Evolutionary conservation across 1,284 basidiomycete species (phyloP), one percentile per base, ranked within the genome.

Genomic region (Ceratobasidium papillatum): DNA sequence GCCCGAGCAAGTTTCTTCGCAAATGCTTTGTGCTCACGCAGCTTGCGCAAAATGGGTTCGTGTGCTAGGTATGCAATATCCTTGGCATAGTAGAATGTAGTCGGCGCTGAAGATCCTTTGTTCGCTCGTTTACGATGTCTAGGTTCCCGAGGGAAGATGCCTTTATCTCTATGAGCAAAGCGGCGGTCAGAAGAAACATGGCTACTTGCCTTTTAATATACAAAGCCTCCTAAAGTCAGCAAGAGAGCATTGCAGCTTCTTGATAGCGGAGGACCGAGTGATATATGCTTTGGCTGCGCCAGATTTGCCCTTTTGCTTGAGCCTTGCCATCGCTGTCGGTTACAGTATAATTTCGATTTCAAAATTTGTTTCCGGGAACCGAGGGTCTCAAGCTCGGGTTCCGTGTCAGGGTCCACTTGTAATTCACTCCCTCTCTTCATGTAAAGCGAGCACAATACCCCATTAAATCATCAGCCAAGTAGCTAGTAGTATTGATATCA

Each of bases 61-160:
- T 99, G 98, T 19, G 95, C 92, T 62, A 99, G 90, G 83, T 97
- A 99, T 74, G 94, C 94, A 78, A 99, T 98, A 81, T 99, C 98
- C 84, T 99, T 99, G 68, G 95, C 87, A 83, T 99, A 99, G 86
- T 99, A 99, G 85, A 99, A 99, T 4, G 96, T 94, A 0, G 96
- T 96, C 1, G 97, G 96, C 0, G 95, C 96, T 49, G 96, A 95
- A 3, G 94, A 97, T 3, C 98, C 98, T 83, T 98, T 99, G 86
- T 99, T 99, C 72, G 97, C 98, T 78, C 92, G 91, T 83, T 99
- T 99, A 81, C 90, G 90, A 84, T 90, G 92, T 65, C 91, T 89
- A 22, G 98, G 98, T 82, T 99, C 97, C 66, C 97, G 93, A 77
- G 98, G 98, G 83, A 97, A 99, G 81, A 99, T 98, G 34, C 98